phyloP scores from a whole-genome alignment of 306 rosid genomes.

The Ochetophila trinervis region DNA sequence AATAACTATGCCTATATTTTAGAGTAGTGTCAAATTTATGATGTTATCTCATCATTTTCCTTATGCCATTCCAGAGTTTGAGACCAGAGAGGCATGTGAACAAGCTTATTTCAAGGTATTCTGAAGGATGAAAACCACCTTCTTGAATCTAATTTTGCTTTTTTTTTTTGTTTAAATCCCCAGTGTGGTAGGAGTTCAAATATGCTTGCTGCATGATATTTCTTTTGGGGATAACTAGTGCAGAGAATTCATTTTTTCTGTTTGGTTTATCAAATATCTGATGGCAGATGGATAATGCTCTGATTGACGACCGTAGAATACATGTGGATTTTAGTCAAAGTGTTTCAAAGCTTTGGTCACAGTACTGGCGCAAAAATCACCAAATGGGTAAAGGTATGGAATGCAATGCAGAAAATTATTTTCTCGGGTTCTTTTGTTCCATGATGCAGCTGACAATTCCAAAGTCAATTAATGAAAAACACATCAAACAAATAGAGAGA shows the following conservation, averaged over 20 bases:
- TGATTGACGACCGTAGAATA: constrained; percentile 96
- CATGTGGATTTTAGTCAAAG: constrained; percentile 98
- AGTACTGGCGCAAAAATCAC: constrained; percentile 66
- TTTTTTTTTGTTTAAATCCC: background rate
- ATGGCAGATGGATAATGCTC: constrained; percentile 89
- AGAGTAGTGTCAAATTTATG: constrained; percentile 5
- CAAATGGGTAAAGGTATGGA: constrained; percentile 56
- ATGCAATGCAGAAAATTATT: background rate
- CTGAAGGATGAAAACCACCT: constrained; percentile 16
- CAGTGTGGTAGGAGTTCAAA: background rate
- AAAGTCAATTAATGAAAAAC: too few relatives aligned
- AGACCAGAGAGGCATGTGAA: constrained; percentile 66
- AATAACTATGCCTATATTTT: background rate
- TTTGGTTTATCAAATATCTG: constrained; percentile 17
- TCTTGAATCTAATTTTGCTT: background rate
- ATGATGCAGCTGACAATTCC: background rate
- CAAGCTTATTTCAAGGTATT: constrained; percentile 92
- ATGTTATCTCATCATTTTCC: constrained; percentile 22
- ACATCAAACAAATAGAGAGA: too few relatives aligned
- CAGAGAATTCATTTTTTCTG: constrained; percentile 2
- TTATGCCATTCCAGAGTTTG: constrained; percentile 61
- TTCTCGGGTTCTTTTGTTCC: constrained; percentile 2
- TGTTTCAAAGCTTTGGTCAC: constrained; percentile 88
- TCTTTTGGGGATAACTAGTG: background rate
- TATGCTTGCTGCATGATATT: constrained; percentile 9